Base-by-base conservation (phyloP, 495 filamentous ascomycete genomes). In the Penicillium angulare region DNA sequence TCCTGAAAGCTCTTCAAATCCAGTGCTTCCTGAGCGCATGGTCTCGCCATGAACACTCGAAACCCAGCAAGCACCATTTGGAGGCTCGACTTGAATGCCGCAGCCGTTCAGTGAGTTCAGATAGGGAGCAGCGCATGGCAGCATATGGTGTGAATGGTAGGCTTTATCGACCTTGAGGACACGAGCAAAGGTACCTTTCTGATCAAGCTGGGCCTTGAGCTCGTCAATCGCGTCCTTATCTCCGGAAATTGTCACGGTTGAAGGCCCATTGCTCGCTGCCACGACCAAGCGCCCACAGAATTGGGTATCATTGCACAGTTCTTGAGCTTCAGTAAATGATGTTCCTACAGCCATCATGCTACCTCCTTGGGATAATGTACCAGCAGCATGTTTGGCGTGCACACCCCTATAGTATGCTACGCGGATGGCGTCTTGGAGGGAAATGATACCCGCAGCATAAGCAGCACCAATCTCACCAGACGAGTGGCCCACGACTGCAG, bases 321-420 rank as follows among this genome's bases (percentile, higher is more conserved):
- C 76, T 2, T 53, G 12, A 0, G 71, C 75, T 22, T 83, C 77
- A 7, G 76, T 71, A 1, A 55, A 35, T 0, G 67, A 65, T 0
- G 58, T 69, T 0, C 76, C 79, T 1, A 74, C 79, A 0, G 81
- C 82, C 21, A 83, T 26, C 82, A 86, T 85, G 26, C 26, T 10
- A 67, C 71, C 1, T 52, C 56, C 9, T 43, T 43, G 1, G 42
- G 5, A 7, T 78, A 77, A 3, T 24, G 29, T 10, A 9, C 12
- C 22, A 0, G 1, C 9, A 1, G 48, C 56, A 2, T 20, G 8
- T 32, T 23, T 5, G 32, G 26, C 3, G 33, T 22, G 36, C 15
- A 35, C 0, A 48, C 80, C 81, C 13, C 80, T 67, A 18, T 76
- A 78, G 49, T 79, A 83, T 0, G 81, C 76, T 38, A 78, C 58